Percentiles rank a stretch among this genome's conserved stretches.
Evolutionary conservation across 2,329 filamentous ascomycete species (phyloP).

Genomic region (Neopestalotiopsis clavispora): DNA sequence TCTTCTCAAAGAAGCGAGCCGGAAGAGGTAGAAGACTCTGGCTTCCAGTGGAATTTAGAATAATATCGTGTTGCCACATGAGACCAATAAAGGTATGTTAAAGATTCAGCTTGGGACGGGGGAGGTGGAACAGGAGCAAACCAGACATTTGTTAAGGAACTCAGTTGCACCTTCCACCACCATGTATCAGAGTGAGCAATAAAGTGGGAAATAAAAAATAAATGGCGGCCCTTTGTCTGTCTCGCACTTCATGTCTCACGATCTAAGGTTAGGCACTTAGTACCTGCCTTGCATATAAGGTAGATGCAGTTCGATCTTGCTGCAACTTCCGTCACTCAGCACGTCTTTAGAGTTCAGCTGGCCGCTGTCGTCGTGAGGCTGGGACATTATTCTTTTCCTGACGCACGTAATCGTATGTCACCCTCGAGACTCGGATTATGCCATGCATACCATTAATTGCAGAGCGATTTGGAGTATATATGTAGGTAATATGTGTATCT

Average conservation of each 20-base stretch:
- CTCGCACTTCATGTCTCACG: background rate
- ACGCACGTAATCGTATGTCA: background rate
- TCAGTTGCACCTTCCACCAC: background rate
- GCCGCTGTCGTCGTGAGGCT: background rate
- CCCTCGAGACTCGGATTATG: background rate
- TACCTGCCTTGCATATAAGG: background rate
- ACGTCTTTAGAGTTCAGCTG: background rate
- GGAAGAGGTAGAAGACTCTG: background rate
- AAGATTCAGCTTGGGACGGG: background rate
- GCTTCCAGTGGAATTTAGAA: background rate
- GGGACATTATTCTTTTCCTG: background rate
- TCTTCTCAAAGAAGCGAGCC: background rate
- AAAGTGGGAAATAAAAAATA: background rate
- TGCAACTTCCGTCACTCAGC: background rate
- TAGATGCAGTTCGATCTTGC: background rate
- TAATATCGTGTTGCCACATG: background rate
- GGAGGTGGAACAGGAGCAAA: background rate
- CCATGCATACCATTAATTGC: background rate
- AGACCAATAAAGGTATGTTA: background rate
- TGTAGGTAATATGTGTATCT: no score
- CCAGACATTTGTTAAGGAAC: background rate
- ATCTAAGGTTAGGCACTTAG: background rate
- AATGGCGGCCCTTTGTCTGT: conserved; percentile 27
- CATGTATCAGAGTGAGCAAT: background rate
- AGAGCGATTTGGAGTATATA: no score